A percentile compares a stretch with the other conserved stretches of the same genome.
phyloP scores from a whole-genome alignment of 441 rosid species.

The Monsonia emarginata region DNA sequence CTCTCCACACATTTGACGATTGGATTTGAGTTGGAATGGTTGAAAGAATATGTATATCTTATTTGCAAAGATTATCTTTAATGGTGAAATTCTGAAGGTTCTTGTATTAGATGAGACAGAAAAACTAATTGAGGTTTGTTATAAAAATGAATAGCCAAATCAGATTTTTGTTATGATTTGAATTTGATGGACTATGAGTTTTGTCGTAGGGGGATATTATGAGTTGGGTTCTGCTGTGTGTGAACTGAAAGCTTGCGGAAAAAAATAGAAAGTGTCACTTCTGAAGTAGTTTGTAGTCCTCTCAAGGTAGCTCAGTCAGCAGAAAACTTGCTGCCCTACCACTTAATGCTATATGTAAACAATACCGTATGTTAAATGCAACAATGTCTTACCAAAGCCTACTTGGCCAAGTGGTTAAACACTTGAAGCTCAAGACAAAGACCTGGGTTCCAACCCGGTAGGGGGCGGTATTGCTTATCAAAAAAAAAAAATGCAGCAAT shows the following conservation, averaged over 20 bases:
- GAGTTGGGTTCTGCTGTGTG: background rate
- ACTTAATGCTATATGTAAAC: background rate
- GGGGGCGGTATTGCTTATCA: too few species aligned
- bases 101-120: background rate
- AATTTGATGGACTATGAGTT: background rate
- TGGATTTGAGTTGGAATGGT: background rate
- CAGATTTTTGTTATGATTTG: background rate
- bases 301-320: background rate
- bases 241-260: background rate
- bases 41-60: too few species aligned
- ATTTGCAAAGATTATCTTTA: background rate
- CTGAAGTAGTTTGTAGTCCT: background rate
- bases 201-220: too few species aligned
- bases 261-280: background rate
- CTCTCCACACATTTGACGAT: background rate
- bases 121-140: background rate
- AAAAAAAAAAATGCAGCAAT: too few species aligned
- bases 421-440: too few species aligned
- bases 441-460: too few species aligned
- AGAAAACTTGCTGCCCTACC: background rate
- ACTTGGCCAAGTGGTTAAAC: too few species aligned
- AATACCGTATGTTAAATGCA: background rate
- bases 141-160: background rate
- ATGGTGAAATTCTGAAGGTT: background rate
- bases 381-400: too few species aligned